Conservation (phyloP, 768 basidiomycete genomes). For the Dendrothele bispora region DNA sequence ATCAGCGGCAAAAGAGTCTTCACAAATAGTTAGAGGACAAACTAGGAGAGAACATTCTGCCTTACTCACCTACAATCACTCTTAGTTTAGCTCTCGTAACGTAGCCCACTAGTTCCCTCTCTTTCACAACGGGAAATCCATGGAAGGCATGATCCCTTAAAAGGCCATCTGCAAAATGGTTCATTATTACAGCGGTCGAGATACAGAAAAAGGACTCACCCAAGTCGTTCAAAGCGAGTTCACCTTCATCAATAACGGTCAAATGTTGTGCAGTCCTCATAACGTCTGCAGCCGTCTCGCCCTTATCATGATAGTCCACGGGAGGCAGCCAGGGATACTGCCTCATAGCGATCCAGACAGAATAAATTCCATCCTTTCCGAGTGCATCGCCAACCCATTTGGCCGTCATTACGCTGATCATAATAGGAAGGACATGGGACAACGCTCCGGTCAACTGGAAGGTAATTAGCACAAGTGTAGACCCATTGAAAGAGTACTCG, state of each 20-base stretch:
- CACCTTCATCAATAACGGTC: constrained; percentile 51
- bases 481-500: constrained; percentile 17
- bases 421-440: constrained; percentile 80
- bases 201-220: constrained; percentile 24
- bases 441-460: constrained; percentile 71
- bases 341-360: constrained; percentile 71
- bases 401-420: constrained; percentile 75
- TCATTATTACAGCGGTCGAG: neutral
- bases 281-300: constrained; percentile 57
- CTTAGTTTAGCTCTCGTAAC: constrained; percentile 56
- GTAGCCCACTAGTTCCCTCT: constrained; percentile 56
- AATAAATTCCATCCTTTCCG: constrained; percentile 67
- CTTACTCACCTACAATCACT: constrained; percentile 34
- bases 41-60: too few relatives aligned
- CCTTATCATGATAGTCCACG: constrained; percentile 62
- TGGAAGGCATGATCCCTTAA: constrained; percentile 47
- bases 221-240: constrained; percentile 49
- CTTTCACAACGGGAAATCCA: constrained; percentile 65
- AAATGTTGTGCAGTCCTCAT: constrained; percentile 57
- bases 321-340: constrained; percentile 72
- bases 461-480: neutral
- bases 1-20: constrained; percentile 30
- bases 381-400: constrained; percentile 79
- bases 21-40: too few relatives aligned
- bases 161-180: constrained; percentile 33